Base-by-base conservation (phyloP, 306 rosid species). In the Medicago arabica region DNA sequence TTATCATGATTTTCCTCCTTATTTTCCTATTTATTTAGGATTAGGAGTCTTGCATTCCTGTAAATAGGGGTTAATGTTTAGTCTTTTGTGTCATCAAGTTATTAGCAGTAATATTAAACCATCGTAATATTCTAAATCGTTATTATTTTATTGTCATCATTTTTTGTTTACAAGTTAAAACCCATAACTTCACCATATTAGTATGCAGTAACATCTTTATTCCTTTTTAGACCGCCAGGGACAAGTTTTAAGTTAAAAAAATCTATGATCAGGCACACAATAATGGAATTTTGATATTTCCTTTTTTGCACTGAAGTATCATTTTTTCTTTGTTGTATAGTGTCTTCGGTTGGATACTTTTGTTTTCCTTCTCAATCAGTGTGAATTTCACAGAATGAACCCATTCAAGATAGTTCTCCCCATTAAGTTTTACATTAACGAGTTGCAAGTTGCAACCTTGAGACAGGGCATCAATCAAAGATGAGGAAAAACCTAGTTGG, bases 381-480 rank as follows among this genome's bases (percentile, higher is more conserved):
- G 19, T 50, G 19, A 50, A 50, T 50, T 15, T 50, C 55, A n/a
- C 55, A n/a, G 19, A 15, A 15, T 50, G 55, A 50, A 50, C 55
- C 8, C 55, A 50, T 15, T 50, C 55, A 15, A 14, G 61, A 54
- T 54, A 54, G 13, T 54, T 54, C 61, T 18, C 61, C 61, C 61
- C 61, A 10, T 54, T 54, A 18, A 18, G 28, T 54, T 54, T 54
- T 17, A 18, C 61, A 18, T 18, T 9, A 50, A 50, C 7, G 28
- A 54, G 61, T 8, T 17, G 25, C 61, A 54, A 54, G 14, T 54
- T 54, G 31, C 2, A 54, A 18, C 14, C 50, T 44, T 50, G 57
- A 50, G 57, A 50, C 57, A 50, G 57, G 57, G 9, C 57, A 50
- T 50, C 57, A 50, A 50, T 50, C 57, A 50, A 50, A 50, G 18